Conservation (phyloP, 108 stramenopile genomes). For the Aureococcus anophagefferens region DNA sequence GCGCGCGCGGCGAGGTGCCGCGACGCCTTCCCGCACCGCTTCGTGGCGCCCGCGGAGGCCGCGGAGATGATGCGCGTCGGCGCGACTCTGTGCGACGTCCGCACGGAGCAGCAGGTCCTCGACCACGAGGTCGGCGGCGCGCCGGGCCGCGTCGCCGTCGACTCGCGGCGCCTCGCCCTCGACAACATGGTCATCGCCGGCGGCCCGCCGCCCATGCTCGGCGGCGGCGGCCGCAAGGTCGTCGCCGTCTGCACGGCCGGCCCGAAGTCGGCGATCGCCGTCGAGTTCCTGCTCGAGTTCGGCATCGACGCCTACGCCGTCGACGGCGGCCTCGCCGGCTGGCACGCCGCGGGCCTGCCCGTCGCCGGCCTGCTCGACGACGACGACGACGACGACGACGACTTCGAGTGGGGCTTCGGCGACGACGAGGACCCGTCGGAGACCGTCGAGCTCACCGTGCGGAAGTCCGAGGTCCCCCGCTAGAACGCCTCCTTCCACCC, state of each 20-base stretch:
- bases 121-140: not conserved
- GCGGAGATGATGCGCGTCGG: not conserved
- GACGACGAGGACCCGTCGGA: too few species aligned
- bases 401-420: too few species aligned
- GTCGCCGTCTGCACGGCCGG: not conserved
- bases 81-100: not conserved
- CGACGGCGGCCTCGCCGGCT: not conserved
- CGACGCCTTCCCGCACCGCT: not conserved
- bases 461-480: too few species aligned
- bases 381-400: too few species aligned
- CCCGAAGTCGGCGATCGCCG: not conserved
- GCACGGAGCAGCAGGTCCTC: not conserved
- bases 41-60: not conserved
- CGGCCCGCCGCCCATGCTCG: not conserved
- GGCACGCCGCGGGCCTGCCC: not conserved
- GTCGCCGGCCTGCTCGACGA: too few species aligned
- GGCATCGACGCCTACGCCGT: not conserved
- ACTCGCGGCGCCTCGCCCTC: not conserved
- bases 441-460: too few species aligned
- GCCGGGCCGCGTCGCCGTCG: not conserved
- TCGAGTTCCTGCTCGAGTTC: not conserved
- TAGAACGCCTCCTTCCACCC: constrained; percentile 14
- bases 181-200: not conserved
- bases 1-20: not conserved
- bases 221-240: not conserved